phyloP scores from a whole-genome alignment of 148 eudicot species.

The Rhododendron simsii region DNA sequence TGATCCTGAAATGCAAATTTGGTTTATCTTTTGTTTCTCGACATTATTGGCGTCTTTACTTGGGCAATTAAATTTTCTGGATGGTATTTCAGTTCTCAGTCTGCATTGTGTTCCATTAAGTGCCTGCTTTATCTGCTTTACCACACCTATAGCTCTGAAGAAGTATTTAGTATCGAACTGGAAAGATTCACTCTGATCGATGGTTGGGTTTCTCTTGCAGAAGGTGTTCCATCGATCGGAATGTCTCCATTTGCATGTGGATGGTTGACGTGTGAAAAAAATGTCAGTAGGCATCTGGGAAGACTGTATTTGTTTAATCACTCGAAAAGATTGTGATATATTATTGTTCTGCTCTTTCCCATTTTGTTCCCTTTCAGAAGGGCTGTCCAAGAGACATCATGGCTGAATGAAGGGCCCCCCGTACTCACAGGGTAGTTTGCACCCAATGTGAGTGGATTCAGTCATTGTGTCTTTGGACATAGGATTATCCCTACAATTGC shows the following conservation, averaged over 20 bases:
- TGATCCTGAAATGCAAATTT: background rate
- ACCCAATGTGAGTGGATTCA: background rate
- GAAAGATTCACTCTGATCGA: constrained; percentile 3
- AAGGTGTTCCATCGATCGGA: constrained; percentile 89
- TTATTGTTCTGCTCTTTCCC: background rate
- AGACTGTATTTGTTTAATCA: constrained; percentile 7
- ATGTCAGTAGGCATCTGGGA: constrained; percentile 47
- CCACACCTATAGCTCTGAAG: background rate
- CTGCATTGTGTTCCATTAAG: background rate
- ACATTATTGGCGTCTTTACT: background rate
- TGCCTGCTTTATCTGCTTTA: constrained; percentile 9
- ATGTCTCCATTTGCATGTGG: constrained; percentile 97
- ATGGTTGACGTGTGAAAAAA: constrained; percentile 81
- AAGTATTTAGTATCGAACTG: background rate
- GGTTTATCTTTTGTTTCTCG: background rate
- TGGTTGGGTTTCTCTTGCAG: constrained; percentile 42
- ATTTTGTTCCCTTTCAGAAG: background rate
- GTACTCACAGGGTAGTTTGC: background rate
- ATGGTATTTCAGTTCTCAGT: background rate
- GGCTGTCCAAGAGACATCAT: constrained; percentile 2
- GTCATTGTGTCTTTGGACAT: background rate
- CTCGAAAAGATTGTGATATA: background rate
- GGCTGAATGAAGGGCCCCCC: background rate
- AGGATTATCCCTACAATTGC: background rate
- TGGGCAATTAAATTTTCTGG: background rate